Evolutionary conservation across 176 grass and related monocot genomes (phyloP), one percentile per base, ranked within the genome.

Genomic region (Eragrostis nindensis): DNA sequence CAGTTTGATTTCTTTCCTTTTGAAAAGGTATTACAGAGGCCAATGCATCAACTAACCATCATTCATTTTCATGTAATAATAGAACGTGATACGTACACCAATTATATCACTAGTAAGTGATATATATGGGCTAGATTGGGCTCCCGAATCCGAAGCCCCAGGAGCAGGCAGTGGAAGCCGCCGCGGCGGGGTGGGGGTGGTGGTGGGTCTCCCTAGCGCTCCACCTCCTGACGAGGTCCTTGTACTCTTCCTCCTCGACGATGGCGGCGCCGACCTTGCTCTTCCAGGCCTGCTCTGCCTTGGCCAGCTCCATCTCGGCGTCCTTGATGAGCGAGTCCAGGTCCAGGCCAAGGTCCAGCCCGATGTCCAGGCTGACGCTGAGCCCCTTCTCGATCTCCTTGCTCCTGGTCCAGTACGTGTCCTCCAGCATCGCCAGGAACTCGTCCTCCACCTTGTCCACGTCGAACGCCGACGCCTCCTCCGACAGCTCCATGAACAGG

Each of bases 191-290:
- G n/a, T n/a, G n/a, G n/a, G n/a, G n/a, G 68, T 39, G 1, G 71
- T 12, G 66, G 52, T 54, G 1, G 13, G 8, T 18, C 21, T 86
- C 82, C 26, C 76, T 62, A 21, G 72, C 49, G 87, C 83, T 77
- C 92, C 95, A 94, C 64, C 86, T 83, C 67, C 85, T 79, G 59
- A 91, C 32, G 19, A 98, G 79, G 38, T 98, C 92, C 84, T 93
- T 91, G 74, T 92, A 91, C 83, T 98, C 95, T 81, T 92, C 89
- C 59, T 89, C 91, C 86, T 98, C 95, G 0, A 98, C 46, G 3
- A 94, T 81, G 68, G 90, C 88, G 40, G 85, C 95, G 69, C 82
- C 95, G 38, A 88, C 77, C 83, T 86, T 91, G 66, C 90, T 94
- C 80, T 82, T 92, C 92, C 90, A 92, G 7, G 83, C 80, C 79